Conservation (phyloP, 768 basidiomycete genomes). For the Trichaptum fuscoviolaceum region DNA sequence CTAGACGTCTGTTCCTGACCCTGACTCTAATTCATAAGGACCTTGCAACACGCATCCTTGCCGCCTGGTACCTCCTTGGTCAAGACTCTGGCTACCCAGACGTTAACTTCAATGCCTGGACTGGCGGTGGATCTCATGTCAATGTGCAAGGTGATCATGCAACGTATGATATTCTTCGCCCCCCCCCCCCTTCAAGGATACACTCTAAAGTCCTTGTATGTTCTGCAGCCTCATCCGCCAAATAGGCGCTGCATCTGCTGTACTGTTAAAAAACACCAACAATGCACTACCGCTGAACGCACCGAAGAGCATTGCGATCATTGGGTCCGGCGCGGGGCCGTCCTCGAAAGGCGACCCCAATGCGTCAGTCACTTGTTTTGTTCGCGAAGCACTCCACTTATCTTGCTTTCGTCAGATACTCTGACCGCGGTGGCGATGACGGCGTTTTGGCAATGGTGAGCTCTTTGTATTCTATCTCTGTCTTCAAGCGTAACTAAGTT, state of each 20-base stretch:
- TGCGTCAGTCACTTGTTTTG: not conserved
- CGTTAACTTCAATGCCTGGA: conserved; percentile 28
- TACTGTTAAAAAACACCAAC: conserved; percentile 31
- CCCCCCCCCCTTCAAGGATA: not conserved
- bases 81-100: conserved; percentile 29
- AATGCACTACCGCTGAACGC: conserved; percentile 27
- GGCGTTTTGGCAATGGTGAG: conserved; percentile 61
- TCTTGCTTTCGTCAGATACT: conserved; percentile 38
- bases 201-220: not conserved
- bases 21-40: not conserved
- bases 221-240: conserved; percentile 30
- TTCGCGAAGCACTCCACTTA: not conserved
- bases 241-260: conserved; percentile 34
- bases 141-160: conserved; percentile 30
- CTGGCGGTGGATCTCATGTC: conserved; percentile 21
- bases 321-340: conserved; percentile 1
- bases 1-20: not conserved
- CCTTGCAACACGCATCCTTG: not conserved
- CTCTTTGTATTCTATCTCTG: conserved; percentile 24
- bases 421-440: conserved; percentile 50
- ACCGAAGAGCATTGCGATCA: conserved; percentile 12
- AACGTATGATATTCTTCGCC: not conserved
- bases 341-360: not conserved
- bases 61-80: conserved; percentile 12
- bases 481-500: not conserved